Conservation (phyloP, 2,329 filamentous ascomycete genomes). For the Talaromyces atroroseus region DNA sequence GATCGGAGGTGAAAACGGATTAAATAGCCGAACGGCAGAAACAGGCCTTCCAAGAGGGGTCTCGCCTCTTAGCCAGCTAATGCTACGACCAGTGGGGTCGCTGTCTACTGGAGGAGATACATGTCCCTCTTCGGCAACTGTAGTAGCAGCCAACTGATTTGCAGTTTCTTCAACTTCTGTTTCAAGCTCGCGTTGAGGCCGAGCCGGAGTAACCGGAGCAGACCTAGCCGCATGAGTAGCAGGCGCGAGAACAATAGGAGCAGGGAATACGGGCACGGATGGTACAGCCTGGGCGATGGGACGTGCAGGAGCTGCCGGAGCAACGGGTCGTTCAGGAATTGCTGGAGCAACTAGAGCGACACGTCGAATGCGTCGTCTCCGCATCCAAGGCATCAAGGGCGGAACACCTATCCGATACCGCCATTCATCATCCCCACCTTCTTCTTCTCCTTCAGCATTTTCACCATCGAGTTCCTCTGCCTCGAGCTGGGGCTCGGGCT, state of each 20-base stretch:
- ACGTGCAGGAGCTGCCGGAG: background rate
- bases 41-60: conserved; percentile 9
- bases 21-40: conserved; percentile 10
- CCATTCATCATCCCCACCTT: background rate
- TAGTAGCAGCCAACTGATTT: conserved; percentile 1
- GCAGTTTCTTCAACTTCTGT: background rate
- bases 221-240: background rate
- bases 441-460: background rate
- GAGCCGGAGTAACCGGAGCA: background rate
- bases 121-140: background rate
- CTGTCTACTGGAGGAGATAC: background rate
- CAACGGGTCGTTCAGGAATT: background rate
- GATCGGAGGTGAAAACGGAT: background rate
- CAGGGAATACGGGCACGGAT: background rate
- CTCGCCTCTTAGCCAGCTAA: conserved; percentile 4
- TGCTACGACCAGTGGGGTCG: background rate
- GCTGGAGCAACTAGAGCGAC: background rate
- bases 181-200: background rate
- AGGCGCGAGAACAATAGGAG: background rate
- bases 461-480: background rate
- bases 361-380: background rate
- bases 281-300: background rate
- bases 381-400: background rate
- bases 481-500: background rate
- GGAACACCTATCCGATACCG: background rate